Conservation (phyloP, 305 asterid genomes). For the Ilex paraguariensis region DNA sequence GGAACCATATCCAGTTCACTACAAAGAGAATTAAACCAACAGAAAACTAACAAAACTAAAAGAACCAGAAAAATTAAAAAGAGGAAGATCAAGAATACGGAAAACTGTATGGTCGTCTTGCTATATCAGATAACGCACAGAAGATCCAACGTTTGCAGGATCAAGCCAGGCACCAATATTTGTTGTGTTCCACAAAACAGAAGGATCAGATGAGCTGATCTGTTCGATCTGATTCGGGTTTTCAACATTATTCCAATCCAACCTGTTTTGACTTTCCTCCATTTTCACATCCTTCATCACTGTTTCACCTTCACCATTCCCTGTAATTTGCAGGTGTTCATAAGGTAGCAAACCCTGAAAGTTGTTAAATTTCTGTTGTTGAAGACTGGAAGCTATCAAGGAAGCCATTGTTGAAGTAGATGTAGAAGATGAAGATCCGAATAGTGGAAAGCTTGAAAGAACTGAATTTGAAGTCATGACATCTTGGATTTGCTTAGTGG, state of each 20-base stretch:
- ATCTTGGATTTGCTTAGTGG: slow-evolving; percentile 24
- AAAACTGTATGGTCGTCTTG: slow-evolving; percentile 3
- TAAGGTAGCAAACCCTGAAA: slow-evolving; percentile 9
- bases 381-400: slow-evolving; percentile 16
- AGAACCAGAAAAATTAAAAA: not conserved
- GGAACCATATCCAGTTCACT: not conserved
- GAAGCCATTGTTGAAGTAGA: slow-evolving; percentile 15
- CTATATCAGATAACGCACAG: slow-evolving; percentile 47
- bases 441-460: slow-evolving; percentile 8
- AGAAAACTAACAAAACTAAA: slow-evolving; percentile 7
- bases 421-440: slow-evolving; percentile 5
- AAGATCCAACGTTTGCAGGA: slow-evolving; percentile 51
- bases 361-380: slow-evolving; percentile 7
- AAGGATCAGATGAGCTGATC: slow-evolving; percentile 12
- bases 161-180: slow-evolving; percentile 27
- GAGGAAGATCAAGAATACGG: not conserved
- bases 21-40: not conserved
- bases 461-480: slow-evolving; percentile 9
- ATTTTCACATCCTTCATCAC: slow-evolving; percentile 9
- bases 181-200: slow-evolving; percentile 14
- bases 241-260: slow-evolving; percentile 6
- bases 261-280: slow-evolving; percentile 7
- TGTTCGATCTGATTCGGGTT: slow-evolving; percentile 3
- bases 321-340: slow-evolving; percentile 7
- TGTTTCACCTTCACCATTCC: slow-evolving; percentile 3